Conservation (phyloP, 31 red algal genomes). For the Porphyra umbilicalis region DNA sequence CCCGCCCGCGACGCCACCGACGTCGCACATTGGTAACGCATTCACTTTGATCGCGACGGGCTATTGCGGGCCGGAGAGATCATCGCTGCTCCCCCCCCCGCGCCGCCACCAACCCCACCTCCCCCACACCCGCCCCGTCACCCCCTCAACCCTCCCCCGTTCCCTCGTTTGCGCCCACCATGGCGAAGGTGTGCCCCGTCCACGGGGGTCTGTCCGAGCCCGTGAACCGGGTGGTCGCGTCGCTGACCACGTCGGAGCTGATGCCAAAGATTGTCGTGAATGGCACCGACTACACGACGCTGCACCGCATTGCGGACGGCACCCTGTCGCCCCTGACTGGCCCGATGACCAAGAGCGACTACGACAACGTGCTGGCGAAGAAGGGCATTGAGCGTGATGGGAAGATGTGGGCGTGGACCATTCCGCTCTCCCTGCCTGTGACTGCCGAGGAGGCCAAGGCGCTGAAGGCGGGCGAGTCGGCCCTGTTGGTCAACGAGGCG, state of each 20-base stretch:
- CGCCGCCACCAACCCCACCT: too few species aligned
- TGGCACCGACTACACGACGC: slow-evolving; percentile 63
- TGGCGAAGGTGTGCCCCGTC: slow-evolving; percentile 55
- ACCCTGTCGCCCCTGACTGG: slow-evolving; percentile 86
- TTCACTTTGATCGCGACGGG: too few species aligned
- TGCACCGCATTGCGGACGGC: slow-evolving; percentile 85
- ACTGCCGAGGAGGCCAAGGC: slow-evolving; percentile 54
- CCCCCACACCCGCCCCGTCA: too few species aligned
- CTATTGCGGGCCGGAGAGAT: too few species aligned
- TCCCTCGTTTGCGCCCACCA: too few species aligned
- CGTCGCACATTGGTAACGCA: too few species aligned
- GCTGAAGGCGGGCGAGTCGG: slow-evolving; percentile 40
- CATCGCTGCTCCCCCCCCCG: too few species aligned
- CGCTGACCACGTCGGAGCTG: slow-evolving; percentile 42
- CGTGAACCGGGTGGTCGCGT: slow-evolving; percentile 50
- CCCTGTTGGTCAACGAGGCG: slow-evolving; percentile 44
- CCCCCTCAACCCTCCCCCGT: too few species aligned
- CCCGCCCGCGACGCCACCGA: too few species aligned
- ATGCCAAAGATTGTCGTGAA: slow-evolving; percentile 62
- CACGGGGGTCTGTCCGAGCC: slow-evolving; percentile 68
- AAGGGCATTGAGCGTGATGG: slow-evolving; percentile 60
- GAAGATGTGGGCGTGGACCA: slow-evolving; percentile 66
- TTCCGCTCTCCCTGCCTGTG: slow-evolving; percentile 80
- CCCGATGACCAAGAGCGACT: slow-evolving; percentile 77
- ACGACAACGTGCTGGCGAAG: slow-evolving; percentile 50